Evolutionary conservation across 345 rosid species (phyloP), one percentile per base, ranked within the genome.

Genomic region (Brassica cretica): DNA sequence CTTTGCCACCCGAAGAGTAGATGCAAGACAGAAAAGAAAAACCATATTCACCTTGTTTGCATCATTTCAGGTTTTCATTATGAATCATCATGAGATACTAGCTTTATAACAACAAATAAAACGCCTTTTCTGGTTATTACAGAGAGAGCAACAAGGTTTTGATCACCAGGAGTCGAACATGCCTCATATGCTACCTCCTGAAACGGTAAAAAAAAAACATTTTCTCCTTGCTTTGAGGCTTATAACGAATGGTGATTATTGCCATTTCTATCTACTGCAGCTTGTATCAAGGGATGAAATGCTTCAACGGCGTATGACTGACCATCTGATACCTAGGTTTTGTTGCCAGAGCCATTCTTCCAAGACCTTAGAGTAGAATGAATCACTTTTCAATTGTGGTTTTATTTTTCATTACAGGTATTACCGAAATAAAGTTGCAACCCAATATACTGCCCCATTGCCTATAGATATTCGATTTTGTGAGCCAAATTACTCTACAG

Each of bases 401-500:
- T 41, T 59, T 77, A 59, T 76, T 68, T 55, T 76, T 77, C 66
- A 15, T 72, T 41, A 59, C 92, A 95, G 99, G 96, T 83, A 85
- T 77, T 95, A 91, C 15, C 85, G 97, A 8, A 91, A 86, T 85
- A 90, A 86, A 85, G 86, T 87, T 66, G 94, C 98, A 21, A 64
- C 91, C n/a, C 64, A 56, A 66, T 51, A 72, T 76, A 46, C 81
- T 80, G 82, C 81, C 82, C 37, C 94, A 18, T 88, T 86, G 90
- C 99, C 99, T 15, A 82, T 95, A 85, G 98, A 95, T 81, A 84
- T 95, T 80, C 85, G 94, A 76, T 91, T 93, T 82, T 95, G 98
- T 83, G 97, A 86, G 76, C 93, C 98, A 29, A 85, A 81, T 80
- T 82, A 74, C 41, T 49, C 46, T 29, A 90, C 94, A 24, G 84